Base-by-base conservation (phyloP, 192 early-diverging fungal species). In the Rhizoclosmatium globosum region DNA sequence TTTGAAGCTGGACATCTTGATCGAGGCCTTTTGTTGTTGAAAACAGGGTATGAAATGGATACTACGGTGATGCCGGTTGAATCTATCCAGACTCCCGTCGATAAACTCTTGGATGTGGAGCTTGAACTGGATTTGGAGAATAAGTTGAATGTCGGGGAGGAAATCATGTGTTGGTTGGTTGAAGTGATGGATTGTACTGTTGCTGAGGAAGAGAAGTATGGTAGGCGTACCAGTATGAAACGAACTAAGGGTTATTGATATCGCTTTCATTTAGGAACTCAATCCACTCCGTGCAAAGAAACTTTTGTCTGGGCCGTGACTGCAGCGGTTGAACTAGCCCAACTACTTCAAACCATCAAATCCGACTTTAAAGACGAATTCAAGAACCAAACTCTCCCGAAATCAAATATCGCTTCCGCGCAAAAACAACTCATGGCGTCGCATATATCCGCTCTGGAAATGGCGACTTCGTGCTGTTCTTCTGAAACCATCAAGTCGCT, bases 1-100 rank as follows among this genome's bases (percentile, higher is more conserved):
- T 87, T 84, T 64, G 85, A 90, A 66, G 56, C 71, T 2, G 84
- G 89, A 23, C 67, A 78, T 4, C 43, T 81, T 39, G 70, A 79
- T 4, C 50, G 81, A 3, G 83, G 65, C 31, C 39, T 82, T 31
- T 76, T 67, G 4, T 62, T 85, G 1, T 44, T 85, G 9, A 42
- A 69, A 65, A 75, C 72, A 1, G 80, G 83, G 3, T 46, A 71
- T 44, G 83, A 85, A 60, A 60, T 61, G 9, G n/a, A 15, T 7
- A 43, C 41, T 4, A 19, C 77, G 0, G 77, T 56, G 3, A 19
- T 65, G 7, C 58, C 47, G 13, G 11, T 41, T 17, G 23, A 64
- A 13, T 68, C 68, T 4, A 64, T 80, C n/a, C 77, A 74, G 19
- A 61, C 73, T 23, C 68, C 78, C 21, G 19, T 76, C 11, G 83